phyloP scores from a whole-genome alignment of 2,329 filamentous ascomycete genomes.

The Didymosphaeria variabile region DNA sequence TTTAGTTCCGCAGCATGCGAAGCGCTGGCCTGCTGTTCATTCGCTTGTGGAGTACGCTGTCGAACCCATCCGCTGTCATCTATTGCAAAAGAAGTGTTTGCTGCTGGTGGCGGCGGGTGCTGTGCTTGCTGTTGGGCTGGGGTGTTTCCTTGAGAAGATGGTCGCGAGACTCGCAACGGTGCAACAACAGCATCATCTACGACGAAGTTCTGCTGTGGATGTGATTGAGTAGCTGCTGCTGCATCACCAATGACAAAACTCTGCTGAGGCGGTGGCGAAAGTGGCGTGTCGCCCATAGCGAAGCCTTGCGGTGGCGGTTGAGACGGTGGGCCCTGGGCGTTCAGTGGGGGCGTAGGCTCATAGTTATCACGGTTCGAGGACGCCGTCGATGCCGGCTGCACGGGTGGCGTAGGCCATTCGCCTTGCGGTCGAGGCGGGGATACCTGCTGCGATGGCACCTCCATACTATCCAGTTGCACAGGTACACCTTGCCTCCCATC shows the following conservation, averaged over 20 bases:
- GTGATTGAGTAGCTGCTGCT: background rate
- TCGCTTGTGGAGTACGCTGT: constrained; percentile 24
- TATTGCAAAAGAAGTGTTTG: constrained; percentile 26
- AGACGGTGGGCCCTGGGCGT: constrained; percentile 25
- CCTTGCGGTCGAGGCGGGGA: constrained; percentile 37
- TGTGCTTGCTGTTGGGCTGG: constrained; percentile 27
- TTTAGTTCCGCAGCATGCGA: constrained; percentile 36
- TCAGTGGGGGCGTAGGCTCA: constrained; percentile 44
- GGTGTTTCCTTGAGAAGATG: constrained; percentile 26
- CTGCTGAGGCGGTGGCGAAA: constrained; percentile 8
- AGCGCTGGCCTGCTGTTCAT: constrained; percentile 2
- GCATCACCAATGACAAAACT: constrained; percentile 9
- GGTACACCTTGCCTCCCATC: constrained; percentile 25
- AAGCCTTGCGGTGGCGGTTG: constrained; percentile 30
- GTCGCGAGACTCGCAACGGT: constrained; percentile 19
- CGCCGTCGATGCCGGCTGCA: constrained; percentile 27
- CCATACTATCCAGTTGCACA: constrained; percentile 37
- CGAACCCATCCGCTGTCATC: constrained; percentile 27
- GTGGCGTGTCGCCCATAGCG: constrained; percentile 30
- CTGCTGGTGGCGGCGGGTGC: constrained; percentile 26
- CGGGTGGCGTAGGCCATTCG: constrained; percentile 44
- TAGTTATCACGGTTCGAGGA: constrained; percentile 33
- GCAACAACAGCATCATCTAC: constrained; percentile 31
- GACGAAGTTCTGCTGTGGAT: constrained; percentile 30
- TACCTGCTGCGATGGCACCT: constrained; percentile 38